Percentiles rank a stretch among this genome's conserved stretches.
Conservation (phyloP, 176 grass and related monocot species). For the Oryza longistaminata region DNA sequence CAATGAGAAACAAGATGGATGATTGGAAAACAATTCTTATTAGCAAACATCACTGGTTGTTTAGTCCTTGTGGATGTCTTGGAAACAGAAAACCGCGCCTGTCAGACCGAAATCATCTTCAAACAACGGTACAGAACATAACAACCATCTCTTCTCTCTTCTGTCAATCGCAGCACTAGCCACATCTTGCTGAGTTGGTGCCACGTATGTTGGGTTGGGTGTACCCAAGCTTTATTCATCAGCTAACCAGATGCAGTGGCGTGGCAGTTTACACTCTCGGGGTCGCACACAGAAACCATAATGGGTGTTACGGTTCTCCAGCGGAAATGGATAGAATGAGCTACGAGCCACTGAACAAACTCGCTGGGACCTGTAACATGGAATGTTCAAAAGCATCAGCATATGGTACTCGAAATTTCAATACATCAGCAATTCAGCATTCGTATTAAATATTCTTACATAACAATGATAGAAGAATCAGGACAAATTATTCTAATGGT, state of each 20-base stretch:
- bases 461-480: no score
- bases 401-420: neutral
- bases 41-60: slow-evolving; percentile 17
- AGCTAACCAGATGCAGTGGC: neutral
- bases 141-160: neutral
- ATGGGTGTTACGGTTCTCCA: slow-evolving; percentile 9
- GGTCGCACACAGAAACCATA: slow-evolving; percentile 4
- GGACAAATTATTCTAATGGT: no score
- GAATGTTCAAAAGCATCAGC: slow-evolving; percentile 35
- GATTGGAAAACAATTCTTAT: slow-evolving; percentile 10
- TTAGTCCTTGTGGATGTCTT: neutral
- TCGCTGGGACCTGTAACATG: slow-evolving; percentile 66
- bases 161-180: neutral
- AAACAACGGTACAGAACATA: neutral
- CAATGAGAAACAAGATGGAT: neutral
- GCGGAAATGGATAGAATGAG: neutral
- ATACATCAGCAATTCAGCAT: slow-evolving; percentile 12
- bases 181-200: slow-evolving; percentile 6
- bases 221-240: slow-evolving; percentile 16
- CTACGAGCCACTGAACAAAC: slow-evolving; percentile 63
- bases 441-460: neutral
- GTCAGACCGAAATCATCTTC: neutral
- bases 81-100: slow-evolving; percentile 4
- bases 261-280: neutral
- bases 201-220: slow-evolving; percentile 15